phyloP scores from a whole-genome alignment of 192 early-diverging fungal genomes.

The Oehlia diaphana region DNA sequence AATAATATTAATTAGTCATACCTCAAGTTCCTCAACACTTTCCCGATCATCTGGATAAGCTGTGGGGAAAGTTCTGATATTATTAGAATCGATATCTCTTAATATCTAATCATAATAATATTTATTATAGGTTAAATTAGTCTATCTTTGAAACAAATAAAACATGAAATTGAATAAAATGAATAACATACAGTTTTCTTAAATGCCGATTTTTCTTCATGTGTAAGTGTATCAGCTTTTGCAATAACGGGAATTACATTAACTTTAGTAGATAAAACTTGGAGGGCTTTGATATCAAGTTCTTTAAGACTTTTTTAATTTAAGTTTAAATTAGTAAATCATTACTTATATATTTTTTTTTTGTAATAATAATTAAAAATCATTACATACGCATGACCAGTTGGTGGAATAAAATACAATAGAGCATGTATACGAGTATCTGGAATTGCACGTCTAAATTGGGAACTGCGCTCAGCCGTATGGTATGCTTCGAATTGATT shows the following conservation, averaged over 20 bases:
- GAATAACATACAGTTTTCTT: slow-evolving; percentile 59
- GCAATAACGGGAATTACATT: slow-evolving; percentile 87
- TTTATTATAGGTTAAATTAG: not conserved
- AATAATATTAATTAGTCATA: slow-evolving; percentile 27
- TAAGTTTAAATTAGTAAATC: slow-evolving; percentile 9
- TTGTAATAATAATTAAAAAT: not conserved
- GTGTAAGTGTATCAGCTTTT: slow-evolving; percentile 75
- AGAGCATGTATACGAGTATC: slow-evolving; percentile 95
- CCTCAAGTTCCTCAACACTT: slow-evolving; percentile 60
- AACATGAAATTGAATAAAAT: not conserved
- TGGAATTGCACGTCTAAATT: slow-evolving; percentile 71
- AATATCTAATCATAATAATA: slow-evolving; percentile 47
- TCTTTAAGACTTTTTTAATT: slow-evolving; percentile 44
- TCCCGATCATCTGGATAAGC: slow-evolving; percentile 73
- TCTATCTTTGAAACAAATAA: not conserved
- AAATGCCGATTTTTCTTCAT: slow-evolving; percentile 61
- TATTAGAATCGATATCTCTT: slow-evolving; percentile 62
- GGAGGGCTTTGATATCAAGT: slow-evolving; percentile 66
- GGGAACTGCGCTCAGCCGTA: slow-evolving; percentile 75
- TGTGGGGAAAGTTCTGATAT: slow-evolving; percentile 72
- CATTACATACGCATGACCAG: slow-evolving; percentile 76
- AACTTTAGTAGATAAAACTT: slow-evolving; percentile 67
- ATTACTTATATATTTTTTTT: not conserved
- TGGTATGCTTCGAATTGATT: slow-evolving; percentile 92
- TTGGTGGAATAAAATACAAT: slow-evolving; percentile 96